phyloP scores from a whole-genome alignment of 1,139 yeast species.

The Diutina scorzettiae region DNA sequence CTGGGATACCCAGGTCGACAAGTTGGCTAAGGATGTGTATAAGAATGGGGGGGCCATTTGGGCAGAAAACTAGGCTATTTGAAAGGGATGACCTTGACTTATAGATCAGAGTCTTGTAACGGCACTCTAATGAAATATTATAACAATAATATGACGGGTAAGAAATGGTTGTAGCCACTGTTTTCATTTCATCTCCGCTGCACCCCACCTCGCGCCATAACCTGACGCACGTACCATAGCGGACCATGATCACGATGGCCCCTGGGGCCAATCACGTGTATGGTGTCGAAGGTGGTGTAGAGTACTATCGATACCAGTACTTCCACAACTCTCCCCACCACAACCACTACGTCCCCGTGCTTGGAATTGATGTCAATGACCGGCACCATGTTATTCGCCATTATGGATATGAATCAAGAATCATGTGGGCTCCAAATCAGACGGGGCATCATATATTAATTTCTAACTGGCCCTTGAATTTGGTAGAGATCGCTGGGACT shows the following conservation, averaged over 20 bases:
- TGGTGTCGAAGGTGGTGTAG: not conserved
- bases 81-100: no score
- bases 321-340: not conserved
- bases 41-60: slow-evolving; percentile 16
- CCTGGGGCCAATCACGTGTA: not conserved
- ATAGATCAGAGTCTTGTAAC: no score
- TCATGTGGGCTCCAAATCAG: not conserved
- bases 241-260: not conserved
- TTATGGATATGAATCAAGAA: not conserved
- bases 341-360: not conserved
- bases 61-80: slow-evolving; percentile 8
- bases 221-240: no score
- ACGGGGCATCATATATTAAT: not conserved
- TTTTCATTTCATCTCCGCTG: no score
- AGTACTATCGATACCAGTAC: not conserved
- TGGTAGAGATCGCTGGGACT: not conserved
- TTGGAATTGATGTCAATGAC: not conserved
- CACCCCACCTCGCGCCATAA: no score
- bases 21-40: slow-evolving; percentile 47
- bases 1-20: slow-evolving; percentile 70
- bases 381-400: not conserved
- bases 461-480: not conserved
- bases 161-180: no score
- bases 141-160: no score
- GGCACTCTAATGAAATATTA: no score